Conservation (phyloP, 371 early-diverging fungal genomes). For the Mortierella sp. region DNA sequence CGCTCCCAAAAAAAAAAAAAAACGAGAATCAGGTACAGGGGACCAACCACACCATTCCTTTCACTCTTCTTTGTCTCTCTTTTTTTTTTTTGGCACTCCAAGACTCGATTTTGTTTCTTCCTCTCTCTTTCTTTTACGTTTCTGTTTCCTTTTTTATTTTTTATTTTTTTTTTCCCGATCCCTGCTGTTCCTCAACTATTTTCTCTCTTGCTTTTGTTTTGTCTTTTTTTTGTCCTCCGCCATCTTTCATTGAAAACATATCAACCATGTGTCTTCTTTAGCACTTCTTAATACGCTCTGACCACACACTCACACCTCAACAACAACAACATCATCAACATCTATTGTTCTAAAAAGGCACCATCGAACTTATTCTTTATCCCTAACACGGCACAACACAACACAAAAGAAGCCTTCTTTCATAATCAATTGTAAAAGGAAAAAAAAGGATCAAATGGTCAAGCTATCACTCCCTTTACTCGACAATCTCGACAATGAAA, state of each 20-base stretch:
- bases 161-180: background rate
- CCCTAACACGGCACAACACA: too few relatives aligned
- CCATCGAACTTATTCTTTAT: background rate
- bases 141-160: background rate
- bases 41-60: background rate
- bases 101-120: background rate
- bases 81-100: background rate
- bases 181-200: background rate
- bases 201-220: background rate
- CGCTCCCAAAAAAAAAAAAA: too few relatives aligned
- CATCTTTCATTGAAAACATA: background rate
- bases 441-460: slow-evolving; percentile 35
- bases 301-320: slow-evolving; percentile 21
- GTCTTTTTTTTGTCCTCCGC: slow-evolving; percentile 12
- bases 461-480: slow-evolving; percentile 41
- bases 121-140: background rate
- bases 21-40: slow-evolving; percentile 6
- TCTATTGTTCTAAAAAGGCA: background rate
- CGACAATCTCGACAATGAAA: slow-evolving; percentile 45
- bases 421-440: background rate
- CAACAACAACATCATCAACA: background rate
- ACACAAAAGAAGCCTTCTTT: background rate
- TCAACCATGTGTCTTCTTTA: background rate
- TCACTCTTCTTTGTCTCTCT: background rate
- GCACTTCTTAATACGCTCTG: background rate